Evolutionary conservation across 106 monocot genomes (phyloP), one percentile per base, ranked within the genome.

Genomic region (Platanthera zijinensis): DNA sequence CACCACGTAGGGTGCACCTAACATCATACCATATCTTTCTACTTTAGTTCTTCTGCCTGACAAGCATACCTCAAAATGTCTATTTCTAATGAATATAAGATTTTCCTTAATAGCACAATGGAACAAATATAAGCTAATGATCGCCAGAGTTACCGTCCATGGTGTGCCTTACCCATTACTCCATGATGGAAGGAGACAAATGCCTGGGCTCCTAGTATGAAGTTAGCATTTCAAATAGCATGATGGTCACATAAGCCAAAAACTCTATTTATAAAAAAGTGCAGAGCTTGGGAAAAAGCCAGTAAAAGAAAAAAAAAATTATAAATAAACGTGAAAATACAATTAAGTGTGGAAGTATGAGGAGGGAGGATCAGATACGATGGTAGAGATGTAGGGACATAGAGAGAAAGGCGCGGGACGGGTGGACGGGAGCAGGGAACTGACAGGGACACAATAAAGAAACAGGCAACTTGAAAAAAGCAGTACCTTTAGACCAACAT

Each of bases 401-500:
- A 32, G 32, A 32, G 8, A 32, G 32, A 66, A 66, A 66, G 32
- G 13, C 4, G 28, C 4, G 0, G 32, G 11, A 15, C 10, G 70
- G 69, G 12, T 48, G 46, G 32, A 7, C 15, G 22, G 17, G 11
- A 47, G 19, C 13, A 69, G 17, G 69, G 17, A 69, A 19, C 18
- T 25, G 39, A 39, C 2, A 1, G 45, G 10, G 75, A 75, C 12
- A 67, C 12, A 53, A 25, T 3, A 81, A 10, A 17, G 46, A 75
- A n/a, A 54, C 68, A 74, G n/a, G 64, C 15, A 18, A 15, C 8
- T 39, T 7, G 74, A 54, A 39, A 76, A 17, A 1, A 72, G 1
- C 50, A 72, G 10, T 77, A 93, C 96, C 96, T 93, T 91, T 45
- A 87, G 54, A 76, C 78, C 75, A 83, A 72, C 71, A 69, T 12